Conservation (phyloP, 2,329 filamentous ascomycete genomes). For the Monilinia polystroma region DNA sequence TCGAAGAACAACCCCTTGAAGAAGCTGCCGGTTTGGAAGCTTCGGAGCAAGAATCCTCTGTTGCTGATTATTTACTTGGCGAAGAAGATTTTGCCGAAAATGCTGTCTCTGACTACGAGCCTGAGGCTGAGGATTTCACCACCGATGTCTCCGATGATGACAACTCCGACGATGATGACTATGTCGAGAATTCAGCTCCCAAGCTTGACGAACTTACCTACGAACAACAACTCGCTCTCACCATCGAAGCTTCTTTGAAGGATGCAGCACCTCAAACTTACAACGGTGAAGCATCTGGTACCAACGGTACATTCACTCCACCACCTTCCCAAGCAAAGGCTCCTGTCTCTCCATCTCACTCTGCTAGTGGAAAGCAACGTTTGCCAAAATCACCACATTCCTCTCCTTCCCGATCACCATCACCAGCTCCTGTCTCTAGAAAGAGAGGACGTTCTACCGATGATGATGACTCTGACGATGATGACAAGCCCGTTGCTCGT, state of each 20-base stretch:
- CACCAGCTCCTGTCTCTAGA: not conserved
- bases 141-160: not conserved
- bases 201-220: not conserved
- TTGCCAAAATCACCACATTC: not conserved
- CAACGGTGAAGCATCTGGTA: constrained; percentile 3
- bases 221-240: not conserved
- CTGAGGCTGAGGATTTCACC: not conserved
- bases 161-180: constrained; percentile 2
- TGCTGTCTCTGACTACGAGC: not conserved
- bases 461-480: not conserved
- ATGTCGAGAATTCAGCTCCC: not conserved
- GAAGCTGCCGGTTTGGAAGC: not conserved
- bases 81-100: not conserved
- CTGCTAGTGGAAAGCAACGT: not conserved
- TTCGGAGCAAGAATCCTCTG: not conserved
- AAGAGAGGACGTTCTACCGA: constrained; percentile 4
- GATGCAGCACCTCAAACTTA: not conserved
- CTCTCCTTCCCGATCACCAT: not conserved
- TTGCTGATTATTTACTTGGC: not conserved
- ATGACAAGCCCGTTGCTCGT: not conserved
- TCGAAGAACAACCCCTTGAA: not conserved
- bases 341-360: not conserved
- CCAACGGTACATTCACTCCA: not conserved
- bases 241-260: not conserved
- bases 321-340: not conserved